Evolutionary conservation across 78 protist genomes (phyloP).

Genomic region (Capsaspora owczarzaki): DNA sequence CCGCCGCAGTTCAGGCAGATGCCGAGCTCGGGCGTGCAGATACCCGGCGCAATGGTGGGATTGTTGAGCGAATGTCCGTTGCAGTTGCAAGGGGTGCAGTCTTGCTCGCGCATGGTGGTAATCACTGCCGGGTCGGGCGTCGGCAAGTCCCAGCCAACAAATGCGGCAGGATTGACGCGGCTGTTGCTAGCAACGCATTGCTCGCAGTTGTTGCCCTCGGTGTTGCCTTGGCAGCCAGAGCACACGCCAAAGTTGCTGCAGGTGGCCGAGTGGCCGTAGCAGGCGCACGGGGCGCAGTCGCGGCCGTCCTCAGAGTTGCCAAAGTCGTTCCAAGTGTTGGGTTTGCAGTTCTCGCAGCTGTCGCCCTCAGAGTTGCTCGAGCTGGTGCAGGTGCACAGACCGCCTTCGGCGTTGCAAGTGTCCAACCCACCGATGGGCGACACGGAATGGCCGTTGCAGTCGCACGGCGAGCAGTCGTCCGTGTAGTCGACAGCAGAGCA

Average conservation of each 20-base stretch:
- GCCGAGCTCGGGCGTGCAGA: background rate
- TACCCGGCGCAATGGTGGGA: background rate
- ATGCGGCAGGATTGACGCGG: too few relatives aligned
- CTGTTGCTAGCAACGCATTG: too few relatives aligned
- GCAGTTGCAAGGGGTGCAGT: background rate
- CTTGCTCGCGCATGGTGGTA: background rate
- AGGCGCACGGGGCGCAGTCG: background rate
- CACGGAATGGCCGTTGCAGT: slow-evolving; percentile 3
- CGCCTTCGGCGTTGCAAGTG: background rate
- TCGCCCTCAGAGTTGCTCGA: background rate
- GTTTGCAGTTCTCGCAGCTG: slow-evolving; percentile 3
- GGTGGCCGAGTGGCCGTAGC: background rate
- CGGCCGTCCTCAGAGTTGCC: background rate
- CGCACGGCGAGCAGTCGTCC: background rate
- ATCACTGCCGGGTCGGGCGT: background rate
- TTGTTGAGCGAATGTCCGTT: background rate
- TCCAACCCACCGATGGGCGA: background rate
- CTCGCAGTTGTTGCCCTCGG: background rate
- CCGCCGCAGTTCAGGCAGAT: background rate
- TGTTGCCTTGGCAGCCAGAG: background rate
- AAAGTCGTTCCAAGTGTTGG: background rate
- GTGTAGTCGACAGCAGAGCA: background rate
- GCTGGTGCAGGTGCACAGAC: background rate
- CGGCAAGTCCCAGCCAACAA: too few relatives aligned
- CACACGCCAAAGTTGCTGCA: background rate